Base-by-base conservation (phyloP, 2,329 filamentous ascomycete genomes). In the Epichloe baconii region DNA sequence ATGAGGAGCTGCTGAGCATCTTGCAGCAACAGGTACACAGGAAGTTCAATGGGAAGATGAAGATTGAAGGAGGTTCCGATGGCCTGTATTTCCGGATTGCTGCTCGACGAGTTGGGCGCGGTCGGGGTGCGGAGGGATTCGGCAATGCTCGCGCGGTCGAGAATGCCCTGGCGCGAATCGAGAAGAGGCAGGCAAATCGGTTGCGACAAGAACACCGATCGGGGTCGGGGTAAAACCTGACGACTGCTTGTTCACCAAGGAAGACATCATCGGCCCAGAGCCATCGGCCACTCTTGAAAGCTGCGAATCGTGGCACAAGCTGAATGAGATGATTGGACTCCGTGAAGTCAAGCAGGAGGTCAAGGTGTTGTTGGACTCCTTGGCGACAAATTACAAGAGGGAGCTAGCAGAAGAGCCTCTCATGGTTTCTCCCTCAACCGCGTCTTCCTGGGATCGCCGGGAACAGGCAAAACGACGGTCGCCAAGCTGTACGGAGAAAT, bases 391-490 rank as follows among this genome's bases (percentile, higher is more conserved):
- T 59, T 88, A 86, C 53, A 56, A 74, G 4, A 70, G 83, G 0
- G 86, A 89, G 58, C 64, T 89, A 0, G 57, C 68, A 0, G 84
- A 88, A 57, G 68, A 83, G 59, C 72, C 75, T 0, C 61, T 73
- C 0, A 67, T 88, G 0, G 66, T 82, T 49, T 79, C 48, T 79
- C 74, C 0, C 0, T 88, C 0, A 89, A 88, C 61, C 71, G 75
- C 7, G 78, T 88, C 2, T 87, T 90, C 51, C 61, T 88, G 0
- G 86, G 86, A 0, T 77, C 73, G 1, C 86, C 86, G 0, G 86
- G 86, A 0, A 90, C 86, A 0, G 85, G 86, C 0, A 90, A 89
- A 58, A 89, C 86, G 0, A 82, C 83, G 0, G 80, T 90, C 0
- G 86, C 83, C 0, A 87, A 85, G 60, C 64, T 88, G 0, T 89